Evolutionary conservation across 768 basidiomycete genomes (phyloP).

Genomic region (Tephrocybe sp.): DNA sequence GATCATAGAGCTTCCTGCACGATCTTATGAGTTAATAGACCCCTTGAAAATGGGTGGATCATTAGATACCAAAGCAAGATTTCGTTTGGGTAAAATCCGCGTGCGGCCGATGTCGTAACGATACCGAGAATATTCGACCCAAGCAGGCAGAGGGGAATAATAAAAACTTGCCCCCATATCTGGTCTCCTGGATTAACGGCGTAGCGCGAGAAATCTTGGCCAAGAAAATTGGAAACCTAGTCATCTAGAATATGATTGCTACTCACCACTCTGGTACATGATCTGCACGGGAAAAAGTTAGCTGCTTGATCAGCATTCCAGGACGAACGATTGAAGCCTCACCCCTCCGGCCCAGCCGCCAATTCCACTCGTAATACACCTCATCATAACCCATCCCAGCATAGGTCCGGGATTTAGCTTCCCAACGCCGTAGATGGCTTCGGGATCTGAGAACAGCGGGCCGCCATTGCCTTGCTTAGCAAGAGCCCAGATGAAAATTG

Average conservation of each 20-base stretch:
- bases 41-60: not conserved
- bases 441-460: slow-evolving; percentile 27
- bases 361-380: slow-evolving; percentile 29
- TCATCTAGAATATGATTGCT: not conserved
- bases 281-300: not conserved
- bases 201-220: slow-evolving; percentile 31
- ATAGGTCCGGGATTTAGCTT: slow-evolving; percentile 19
- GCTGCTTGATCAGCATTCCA: not conserved
- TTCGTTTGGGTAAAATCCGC: slow-evolving; percentile 31
- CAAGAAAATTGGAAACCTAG: not conserved
- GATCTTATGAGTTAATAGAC: not conserved
- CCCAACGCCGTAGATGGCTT: slow-evolving; percentile 23
- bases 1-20: slow-evolving; percentile 30
- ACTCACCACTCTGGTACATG: slow-evolving; percentile 10
- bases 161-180: slow-evolving; percentile 29
- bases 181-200: slow-evolving; percentile 29
- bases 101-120: slow-evolving; percentile 24
- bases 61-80: slow-evolving; percentile 24
- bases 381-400: slow-evolving; percentile 30
- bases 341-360: slow-evolving; percentile 32
- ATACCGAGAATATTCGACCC: slow-evolving; percentile 32
- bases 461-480: slow-evolving; percentile 30
- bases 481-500: slow-evolving; percentile 28
- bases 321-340: not conserved
- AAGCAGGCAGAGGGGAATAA: slow-evolving; percentile 28